Conservation (phyloP, 2,329 filamentous ascomycete species). For the Graphiopsis chlorocephala region DNA sequence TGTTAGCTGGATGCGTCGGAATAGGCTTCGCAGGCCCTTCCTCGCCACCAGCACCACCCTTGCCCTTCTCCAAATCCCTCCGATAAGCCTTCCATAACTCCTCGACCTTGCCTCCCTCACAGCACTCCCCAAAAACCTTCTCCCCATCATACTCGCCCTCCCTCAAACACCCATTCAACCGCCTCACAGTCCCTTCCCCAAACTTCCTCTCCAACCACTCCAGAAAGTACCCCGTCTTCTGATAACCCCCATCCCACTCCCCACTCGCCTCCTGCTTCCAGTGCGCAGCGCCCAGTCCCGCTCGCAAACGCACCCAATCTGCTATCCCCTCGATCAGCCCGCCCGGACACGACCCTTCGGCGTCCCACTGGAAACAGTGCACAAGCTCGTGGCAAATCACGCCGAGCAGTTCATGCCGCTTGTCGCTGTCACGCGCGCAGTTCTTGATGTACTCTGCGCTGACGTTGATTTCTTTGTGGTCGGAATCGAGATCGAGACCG, state of each 20-base stretch:
- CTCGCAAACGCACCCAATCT: conserved; percentile 82
- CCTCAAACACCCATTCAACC: conserved; percentile 65
- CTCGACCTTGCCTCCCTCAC: conserved; percentile 57
- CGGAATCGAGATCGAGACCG: conserved; percentile 70
- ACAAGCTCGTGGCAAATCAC: conserved; percentile 91
- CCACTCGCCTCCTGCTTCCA: conserved; percentile 64
- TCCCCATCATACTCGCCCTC: conserved; percentile 62
- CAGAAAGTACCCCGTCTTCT: conserved; percentile 87
- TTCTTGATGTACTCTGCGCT: conserved; percentile 69
- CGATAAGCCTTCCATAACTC: conserved; percentile 75
- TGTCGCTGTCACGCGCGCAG: conserved; percentile 42
- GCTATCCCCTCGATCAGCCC: conserved; percentile 89
- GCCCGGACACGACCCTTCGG: conserved; percentile 52
- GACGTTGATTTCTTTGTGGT: conserved; percentile 93
- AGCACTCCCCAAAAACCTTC: conserved; percentile 30
- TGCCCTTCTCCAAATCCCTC: conserved; percentile 40
- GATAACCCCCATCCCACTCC: conserved; percentile 86
- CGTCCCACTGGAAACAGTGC: conserved; percentile 88
- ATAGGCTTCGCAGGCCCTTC: conserved; percentile 9
- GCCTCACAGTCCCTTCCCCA: conserved; percentile 50
- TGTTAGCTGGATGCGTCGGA: conserved; percentile 6
- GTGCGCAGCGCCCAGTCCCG: conserved; percentile 72
- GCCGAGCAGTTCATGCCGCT: conserved; percentile 65
- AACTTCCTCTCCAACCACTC: conserved; percentile 73
- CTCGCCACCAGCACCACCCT: conserved; percentile 2